Base-by-base conservation (phyloP, 2,329 filamentous ascomycete genomes). In the Dactylellina parvicollis region DNA sequence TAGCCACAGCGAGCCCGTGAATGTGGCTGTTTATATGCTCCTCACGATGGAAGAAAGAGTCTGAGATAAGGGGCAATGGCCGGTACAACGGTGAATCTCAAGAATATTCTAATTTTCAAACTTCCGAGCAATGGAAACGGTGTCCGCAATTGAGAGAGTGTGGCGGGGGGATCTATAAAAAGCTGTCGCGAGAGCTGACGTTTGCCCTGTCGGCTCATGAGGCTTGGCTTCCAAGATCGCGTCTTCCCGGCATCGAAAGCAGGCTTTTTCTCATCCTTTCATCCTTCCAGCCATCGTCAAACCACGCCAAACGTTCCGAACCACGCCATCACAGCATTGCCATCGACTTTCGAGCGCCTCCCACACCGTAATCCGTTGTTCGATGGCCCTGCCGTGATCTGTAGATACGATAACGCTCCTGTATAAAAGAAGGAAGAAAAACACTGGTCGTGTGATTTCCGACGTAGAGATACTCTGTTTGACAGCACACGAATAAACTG, bases 171-270 rank as follows among this genome's bases (percentile, higher is more conserved):
- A n/a, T n/a, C n/a, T n/a, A n/a, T n/a, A n/a, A n/a, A n/a, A n/a
- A n/a, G n/a, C n/a, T 38, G 34, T 38, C 34, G 34, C 34, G 34
- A n/a, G 34, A 44, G 40, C 40, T 44, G 40, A 44, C 40, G 40
- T 44, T 44, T 44, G 40, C 40, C 36, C 20, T 9, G n/a, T 18
- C 9, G 16, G 16, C 10, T 5, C 12, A 30, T 24, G 32, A 36
- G 49, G 30, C 49, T 54, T 54, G 30, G 40, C 57, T 46, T 40
- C 56, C 20, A n/a, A 42, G 32, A 72, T 72, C 67, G 67, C 67
- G 67, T 72, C 67, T 60, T 52, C 52, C 59, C 47, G 38, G 42
- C 62, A 46, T 40, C 52, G 28, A 54, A 52, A 16, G 32, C 56
- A 57, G 49, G 59, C 56, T 72, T 64, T 72, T 56, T 44, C 56